phyloP scores from a whole-genome alignment of 345 rosid species.

The Lenwebbia sp. region DNA sequence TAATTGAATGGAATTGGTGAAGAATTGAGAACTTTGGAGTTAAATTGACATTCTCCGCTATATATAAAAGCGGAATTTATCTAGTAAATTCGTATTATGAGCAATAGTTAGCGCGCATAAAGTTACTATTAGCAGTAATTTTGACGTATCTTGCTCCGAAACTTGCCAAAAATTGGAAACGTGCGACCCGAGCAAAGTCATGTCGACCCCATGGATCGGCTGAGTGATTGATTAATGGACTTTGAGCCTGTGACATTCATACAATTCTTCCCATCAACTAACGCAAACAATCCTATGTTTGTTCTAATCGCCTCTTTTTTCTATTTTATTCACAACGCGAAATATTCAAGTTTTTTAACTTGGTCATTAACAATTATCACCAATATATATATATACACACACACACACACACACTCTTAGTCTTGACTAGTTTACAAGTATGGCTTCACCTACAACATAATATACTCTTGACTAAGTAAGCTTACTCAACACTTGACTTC shows the following conservation, averaged over 20 bases:
- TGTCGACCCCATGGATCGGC: background rate
- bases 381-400: too few species aligned
- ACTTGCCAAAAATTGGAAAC: background rate
- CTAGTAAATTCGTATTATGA: background rate
- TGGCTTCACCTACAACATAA: background rate
- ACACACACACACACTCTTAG: too few species aligned
- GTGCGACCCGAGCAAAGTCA: background rate
- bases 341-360: background rate
- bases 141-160: background rate
- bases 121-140: background rate
- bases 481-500: background rate
- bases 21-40: background rate
- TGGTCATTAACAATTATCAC: too few species aligned
- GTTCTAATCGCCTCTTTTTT: background rate
- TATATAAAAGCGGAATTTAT: background rate
- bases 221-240: background rate
- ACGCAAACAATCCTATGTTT: background rate
- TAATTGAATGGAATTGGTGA: background rate
- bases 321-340: background rate
- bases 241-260: too few species aligned
- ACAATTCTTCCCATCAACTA: background rate
- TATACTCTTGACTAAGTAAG: background rate
- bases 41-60: background rate
- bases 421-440: background rate
- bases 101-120: too few species aligned